phyloP scores from a whole-genome alignment of 345 rosid species.

The Syzygium jambos region DNA sequence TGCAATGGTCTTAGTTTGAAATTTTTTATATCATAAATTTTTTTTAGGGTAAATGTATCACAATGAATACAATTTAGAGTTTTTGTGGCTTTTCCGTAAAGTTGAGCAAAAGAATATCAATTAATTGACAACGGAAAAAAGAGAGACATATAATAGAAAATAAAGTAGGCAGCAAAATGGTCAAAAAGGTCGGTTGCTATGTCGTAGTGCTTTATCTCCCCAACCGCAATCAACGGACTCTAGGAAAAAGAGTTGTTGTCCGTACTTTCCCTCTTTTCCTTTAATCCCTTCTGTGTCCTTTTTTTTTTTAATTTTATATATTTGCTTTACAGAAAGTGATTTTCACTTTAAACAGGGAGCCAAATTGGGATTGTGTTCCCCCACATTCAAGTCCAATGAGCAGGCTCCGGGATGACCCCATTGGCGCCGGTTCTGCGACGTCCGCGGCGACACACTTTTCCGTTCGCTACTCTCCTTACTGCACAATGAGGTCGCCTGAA shows the following conservation, averaged over 20 bases:
- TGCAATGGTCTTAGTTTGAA: no score
- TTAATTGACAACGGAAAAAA: background rate
- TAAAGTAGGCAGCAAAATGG: background rate
- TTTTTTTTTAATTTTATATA: background rate
- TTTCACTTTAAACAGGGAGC: background rate
- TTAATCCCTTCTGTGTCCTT: background rate
- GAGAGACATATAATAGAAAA: background rate
- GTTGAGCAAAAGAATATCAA: background rate
- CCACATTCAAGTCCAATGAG: background rate
- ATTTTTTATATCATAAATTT: no score
- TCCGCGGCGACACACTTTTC: background rate
- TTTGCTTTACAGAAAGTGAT: background rate
- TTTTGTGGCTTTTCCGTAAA: background rate
- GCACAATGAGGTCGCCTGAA: background rate
- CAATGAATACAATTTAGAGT: no score
- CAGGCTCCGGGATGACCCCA: background rate
- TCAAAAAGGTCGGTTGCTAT: background rate
- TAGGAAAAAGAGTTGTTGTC: background rate
- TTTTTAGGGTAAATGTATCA: no score
- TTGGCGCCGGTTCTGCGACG: no score
- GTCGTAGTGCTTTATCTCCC: background rate
- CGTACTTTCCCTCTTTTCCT: background rate
- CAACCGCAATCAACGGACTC: constrained; percentile 6
- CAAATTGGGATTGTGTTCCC: background rate
- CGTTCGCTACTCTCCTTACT: background rate